Evolutionary conservation across 768 basidiomycete genomes (phyloP).

Genomic region (Pisolithus microcarpus): DNA sequence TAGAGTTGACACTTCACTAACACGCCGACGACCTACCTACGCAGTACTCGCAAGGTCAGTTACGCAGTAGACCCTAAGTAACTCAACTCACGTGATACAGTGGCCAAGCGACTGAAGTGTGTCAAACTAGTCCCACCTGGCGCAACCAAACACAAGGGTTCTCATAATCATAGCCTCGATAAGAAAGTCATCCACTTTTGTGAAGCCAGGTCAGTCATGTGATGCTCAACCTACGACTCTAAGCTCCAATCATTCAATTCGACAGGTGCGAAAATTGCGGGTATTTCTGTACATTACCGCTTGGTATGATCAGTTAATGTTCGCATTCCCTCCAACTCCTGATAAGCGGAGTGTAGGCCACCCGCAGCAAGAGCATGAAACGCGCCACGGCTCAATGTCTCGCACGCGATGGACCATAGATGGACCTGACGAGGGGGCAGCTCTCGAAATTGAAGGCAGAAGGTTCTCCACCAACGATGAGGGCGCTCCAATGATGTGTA

Average conservation of each 20-base stretch:
- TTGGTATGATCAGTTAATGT: slow-evolving; percentile 26
- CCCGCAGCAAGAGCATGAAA: slow-evolving; percentile 54
- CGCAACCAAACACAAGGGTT: slow-evolving; percentile 31
- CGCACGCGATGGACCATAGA: slow-evolving; percentile 51
- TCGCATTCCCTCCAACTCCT: neutral
- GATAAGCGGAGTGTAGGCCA: slow-evolving; percentile 35
- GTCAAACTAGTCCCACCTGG: slow-evolving; percentile 37
- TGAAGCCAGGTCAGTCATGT: slow-evolving; percentile 29
- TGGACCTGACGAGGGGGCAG: slow-evolving; percentile 37
- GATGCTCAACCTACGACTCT: neutral
- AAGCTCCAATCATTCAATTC: neutral
- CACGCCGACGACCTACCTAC: neutral
- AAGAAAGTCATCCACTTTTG: slow-evolving; percentile 43
- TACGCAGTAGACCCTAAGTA: neutral
- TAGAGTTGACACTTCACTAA: neutral
- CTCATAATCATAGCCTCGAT: slow-evolving; percentile 39
- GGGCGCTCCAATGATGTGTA: slow-evolving; percentile 61
- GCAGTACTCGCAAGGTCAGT: slow-evolving; percentile 3
- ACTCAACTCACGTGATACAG: slow-evolving; percentile 16
- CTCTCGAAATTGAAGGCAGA: slow-evolving; percentile 48
- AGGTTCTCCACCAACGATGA: slow-evolving; percentile 48
- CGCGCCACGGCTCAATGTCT: slow-evolving; percentile 58
- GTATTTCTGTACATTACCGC: slow-evolving; percentile 47
- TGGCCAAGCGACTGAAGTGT: slow-evolving; percentile 42
- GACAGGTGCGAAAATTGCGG: slow-evolving; percentile 43